Evolutionary conservation across 1,284 basidiomycete genomes (phyloP).

Genomic region (Porogramme epimiltina): DNA sequence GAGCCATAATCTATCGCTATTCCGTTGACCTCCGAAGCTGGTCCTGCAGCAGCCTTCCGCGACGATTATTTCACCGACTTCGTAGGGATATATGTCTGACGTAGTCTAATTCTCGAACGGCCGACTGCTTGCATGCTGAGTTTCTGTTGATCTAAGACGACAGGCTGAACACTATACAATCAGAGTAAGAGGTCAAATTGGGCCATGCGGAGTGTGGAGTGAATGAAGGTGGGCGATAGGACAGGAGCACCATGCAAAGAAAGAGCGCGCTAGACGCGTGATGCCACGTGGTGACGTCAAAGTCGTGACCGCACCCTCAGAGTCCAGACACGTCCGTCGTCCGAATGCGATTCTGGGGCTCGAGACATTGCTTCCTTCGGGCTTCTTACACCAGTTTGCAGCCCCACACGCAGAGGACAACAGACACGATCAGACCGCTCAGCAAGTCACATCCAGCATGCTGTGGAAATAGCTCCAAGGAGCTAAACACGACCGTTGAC

Average conservation of each 20-base stretch:
- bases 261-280: not conserved
- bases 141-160: constrained; percentile 20
- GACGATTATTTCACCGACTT: constrained; percentile 40
- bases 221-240: too few relatives aligned
- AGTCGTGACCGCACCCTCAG: constrained; percentile 13
- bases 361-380: too few relatives aligned
- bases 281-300: constrained; percentile 12
- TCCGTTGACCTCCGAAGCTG: constrained; percentile 63
- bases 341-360: not conserved
- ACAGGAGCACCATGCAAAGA: too few relatives aligned
- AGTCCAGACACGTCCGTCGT: constrained; percentile 1
- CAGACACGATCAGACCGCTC: too few relatives aligned
- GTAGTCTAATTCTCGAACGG: constrained; percentile 44
- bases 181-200: not conserved
- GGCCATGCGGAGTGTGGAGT: constrained; percentile 5
- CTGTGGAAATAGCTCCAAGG: too few relatives aligned
- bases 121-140: constrained; percentile 51
- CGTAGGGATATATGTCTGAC: constrained; percentile 32
- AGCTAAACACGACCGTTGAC: too few relatives aligned
- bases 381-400: too few relatives aligned
- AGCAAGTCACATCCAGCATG: too few relatives aligned
- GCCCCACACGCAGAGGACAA: too few relatives aligned
- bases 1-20: not conserved
- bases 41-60: constrained; percentile 75
- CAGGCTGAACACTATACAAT: constrained; percentile 13